Evolutionary conservation across 306 rosid species (phyloP).

Genomic region (Cucumis melo): DNA sequence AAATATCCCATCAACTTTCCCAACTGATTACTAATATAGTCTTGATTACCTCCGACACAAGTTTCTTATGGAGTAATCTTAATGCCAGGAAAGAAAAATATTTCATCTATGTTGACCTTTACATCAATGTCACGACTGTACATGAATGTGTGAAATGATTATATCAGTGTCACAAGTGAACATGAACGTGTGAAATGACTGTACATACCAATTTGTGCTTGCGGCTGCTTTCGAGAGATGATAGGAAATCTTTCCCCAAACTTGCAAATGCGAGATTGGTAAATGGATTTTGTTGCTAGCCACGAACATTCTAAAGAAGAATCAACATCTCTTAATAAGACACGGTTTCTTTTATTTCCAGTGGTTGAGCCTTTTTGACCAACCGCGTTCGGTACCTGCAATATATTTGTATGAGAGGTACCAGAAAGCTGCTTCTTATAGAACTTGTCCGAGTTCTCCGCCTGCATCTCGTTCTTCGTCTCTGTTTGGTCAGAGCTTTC

Average conservation of each 20-base stretch:
- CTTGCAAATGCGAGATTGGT: constrained; percentile 30
- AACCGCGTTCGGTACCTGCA: constrained; percentile 30
- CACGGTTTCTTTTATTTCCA: constrained; percentile 26
- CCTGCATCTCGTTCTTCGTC: constrained; percentile 15
- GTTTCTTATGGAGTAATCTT: not conserved
- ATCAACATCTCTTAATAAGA: constrained; percentile 30
- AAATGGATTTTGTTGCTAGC: constrained; percentile 22
- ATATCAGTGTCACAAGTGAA: constrained; percentile 16
- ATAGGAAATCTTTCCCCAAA: constrained; percentile 38
- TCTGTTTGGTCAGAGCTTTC: constrained; percentile 8
- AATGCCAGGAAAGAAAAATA: not conserved
- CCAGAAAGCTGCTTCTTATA: constrained; percentile 24
- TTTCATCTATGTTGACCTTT: not conserved
- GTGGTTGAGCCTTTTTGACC: constrained; percentile 31
- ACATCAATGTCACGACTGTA: constrained; percentile 5
- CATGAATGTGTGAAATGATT: constrained; percentile 38
- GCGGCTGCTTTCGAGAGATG: constrained; percentile 35
- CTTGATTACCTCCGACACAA: too few species aligned
- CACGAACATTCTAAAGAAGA: constrained; percentile 21
- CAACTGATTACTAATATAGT: too few species aligned
- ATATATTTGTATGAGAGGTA: constrained; percentile 22
- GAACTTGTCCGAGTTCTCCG: constrained; percentile 15
- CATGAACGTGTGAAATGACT: constrained; percentile 41
- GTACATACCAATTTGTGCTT: constrained; percentile 35
- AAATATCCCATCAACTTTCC: too few species aligned